Evolutionary conservation across 2,329 filamentous ascomycete genomes (phyloP).

Genomic region (Pseudocercospora vitis): DNA sequence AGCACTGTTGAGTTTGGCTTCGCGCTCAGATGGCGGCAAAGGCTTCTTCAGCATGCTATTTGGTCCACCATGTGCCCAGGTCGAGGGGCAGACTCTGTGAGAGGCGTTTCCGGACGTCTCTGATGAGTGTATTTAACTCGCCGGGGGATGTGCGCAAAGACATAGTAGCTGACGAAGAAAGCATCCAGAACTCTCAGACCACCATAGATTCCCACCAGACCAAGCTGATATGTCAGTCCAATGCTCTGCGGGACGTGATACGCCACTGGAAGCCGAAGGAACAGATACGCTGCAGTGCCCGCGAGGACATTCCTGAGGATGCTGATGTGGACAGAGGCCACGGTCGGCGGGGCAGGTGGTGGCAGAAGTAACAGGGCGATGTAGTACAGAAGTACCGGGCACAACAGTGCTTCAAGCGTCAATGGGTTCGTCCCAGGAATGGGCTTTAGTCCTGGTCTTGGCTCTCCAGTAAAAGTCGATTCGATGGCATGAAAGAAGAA

Average conservation of each 20-base stretch:
- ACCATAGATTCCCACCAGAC: slow-evolving; percentile 47
- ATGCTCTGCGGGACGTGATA: slow-evolving; percentile 48
- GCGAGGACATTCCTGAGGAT: slow-evolving; percentile 43
- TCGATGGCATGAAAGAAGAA: slow-evolving; percentile 27
- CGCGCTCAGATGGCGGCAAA: slow-evolving; percentile 3
- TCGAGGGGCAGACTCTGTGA: slow-evolving; percentile 18
- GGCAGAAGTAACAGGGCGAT: slow-evolving; percentile 45
- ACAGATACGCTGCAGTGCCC: slow-evolving; percentile 40
- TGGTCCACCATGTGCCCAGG: slow-evolving; percentile 26
- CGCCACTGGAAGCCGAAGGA: slow-evolving; percentile 44
- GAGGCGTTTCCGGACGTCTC: slow-evolving; percentile 35
- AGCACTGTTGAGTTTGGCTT: slow-evolving; percentile 4
- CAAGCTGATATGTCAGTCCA: slow-evolving; percentile 48
- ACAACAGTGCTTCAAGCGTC: slow-evolving; percentile 42
- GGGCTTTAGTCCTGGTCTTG: slow-evolving; percentile 43
- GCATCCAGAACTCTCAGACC: slow-evolving; percentile 45
- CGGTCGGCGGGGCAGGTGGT: slow-evolving; percentile 41
- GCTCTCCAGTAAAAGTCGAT: slow-evolving; percentile 31
- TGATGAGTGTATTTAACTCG: slow-evolving; percentile 46
- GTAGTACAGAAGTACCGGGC: slow-evolving; percentile 46
- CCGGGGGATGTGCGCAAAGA: slow-evolving; percentile 44
- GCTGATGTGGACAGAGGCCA: slow-evolving; percentile 35
- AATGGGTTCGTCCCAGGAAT: slow-evolving; percentile 45
- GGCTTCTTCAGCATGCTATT: slow-evolving; percentile 23
- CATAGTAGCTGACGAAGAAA: slow-evolving; percentile 47